Evolutionary conservation across 768 basidiomycete species (phyloP), one percentile per base, ranked within the genome.

Genomic region (Pleurotus platypus): DNA sequence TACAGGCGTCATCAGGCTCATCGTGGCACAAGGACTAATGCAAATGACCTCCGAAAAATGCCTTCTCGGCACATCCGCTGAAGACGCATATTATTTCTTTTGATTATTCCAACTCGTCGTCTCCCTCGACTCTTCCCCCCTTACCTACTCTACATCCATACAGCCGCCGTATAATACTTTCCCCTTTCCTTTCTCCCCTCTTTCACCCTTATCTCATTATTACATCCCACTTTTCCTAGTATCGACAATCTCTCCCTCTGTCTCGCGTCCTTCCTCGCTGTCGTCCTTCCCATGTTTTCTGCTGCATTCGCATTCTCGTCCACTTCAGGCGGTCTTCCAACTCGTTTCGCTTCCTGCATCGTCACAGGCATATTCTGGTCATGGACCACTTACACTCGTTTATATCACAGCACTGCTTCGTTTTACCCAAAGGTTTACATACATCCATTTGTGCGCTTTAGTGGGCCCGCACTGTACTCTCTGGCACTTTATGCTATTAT

Each of bases 381-480:
- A 26, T 9, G 46, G 46, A 48, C 24, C 46, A 26, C 24, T 48
- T 24, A 48, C 46, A 24, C 46, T 48, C 46, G 18, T 48, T 48
- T 48, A 48, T 24, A 20, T 45, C 43, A 16, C 20, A 16, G 43
- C 43, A 45, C 11, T 22, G 43, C 20, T 45, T 15, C 15, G 20
- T 45, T 22, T 45, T 48, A 20, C 46, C 24, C 13, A 16, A 20
- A 26, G 24, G 46, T 16, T 22, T 48, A 48, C 46, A 48, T 15
- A 24, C 46, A 48, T 24, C 46, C 46, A 24, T 24, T 24, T 48
- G 46, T 26, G 46, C 16, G 13, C 24, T 48, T 48, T 15, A 48
- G 46, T 48, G 46, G 46, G 46, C 16, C 15, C 46, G 46, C 46
- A 48, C 22, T 48, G 46, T 48, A 48, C 46, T 48, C 46, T 24